Evolutionary conservation across 1,284 basidiomycete species (phyloP).

Genomic region (Apiotrichum mycotoxinovorans): DNA sequence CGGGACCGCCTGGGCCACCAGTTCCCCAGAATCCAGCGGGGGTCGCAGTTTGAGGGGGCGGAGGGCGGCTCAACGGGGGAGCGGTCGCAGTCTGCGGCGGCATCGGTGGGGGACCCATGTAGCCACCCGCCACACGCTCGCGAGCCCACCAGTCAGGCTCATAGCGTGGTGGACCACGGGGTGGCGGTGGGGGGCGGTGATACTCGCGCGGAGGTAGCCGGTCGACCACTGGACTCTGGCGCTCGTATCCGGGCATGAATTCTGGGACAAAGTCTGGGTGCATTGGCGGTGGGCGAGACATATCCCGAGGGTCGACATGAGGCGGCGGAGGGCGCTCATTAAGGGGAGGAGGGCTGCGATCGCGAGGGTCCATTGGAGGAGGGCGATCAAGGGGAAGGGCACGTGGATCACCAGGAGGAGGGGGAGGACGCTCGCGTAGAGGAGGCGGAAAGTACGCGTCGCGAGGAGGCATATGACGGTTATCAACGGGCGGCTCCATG

Average conservation of each 20-base stretch:
- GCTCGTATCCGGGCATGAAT: too few species aligned
- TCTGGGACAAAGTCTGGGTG: not conserved
- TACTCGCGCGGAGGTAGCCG: not conserved
- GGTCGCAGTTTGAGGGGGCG: not conserved
- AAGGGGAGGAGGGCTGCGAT: constrained; percentile 1
- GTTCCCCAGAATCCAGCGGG: constrained; percentile 1
- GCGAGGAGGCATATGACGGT: not conserved
- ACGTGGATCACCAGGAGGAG: not conserved
- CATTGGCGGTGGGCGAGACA: not conserved
- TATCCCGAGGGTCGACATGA: not conserved
- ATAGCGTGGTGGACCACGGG: not conserved
- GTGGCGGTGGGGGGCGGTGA: not conserved
- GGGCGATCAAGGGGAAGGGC: not conserved
- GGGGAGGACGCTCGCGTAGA: not conserved
- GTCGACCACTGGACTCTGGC: not conserved
- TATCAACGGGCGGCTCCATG: not conserved
- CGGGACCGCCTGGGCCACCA: too few species aligned
- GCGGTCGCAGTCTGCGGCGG: not conserved
- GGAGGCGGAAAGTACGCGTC: not conserved
- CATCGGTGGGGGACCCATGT: not conserved
- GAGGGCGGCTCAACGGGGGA: not conserved
- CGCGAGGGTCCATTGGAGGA: not conserved
- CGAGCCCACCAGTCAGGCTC: constrained; percentile 6
- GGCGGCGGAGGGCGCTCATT: constrained; percentile 1
- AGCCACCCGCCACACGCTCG: not conserved